Base-by-base conservation (phyloP, 805 yeast genomes). In the Yarrowia porcina region DNA sequence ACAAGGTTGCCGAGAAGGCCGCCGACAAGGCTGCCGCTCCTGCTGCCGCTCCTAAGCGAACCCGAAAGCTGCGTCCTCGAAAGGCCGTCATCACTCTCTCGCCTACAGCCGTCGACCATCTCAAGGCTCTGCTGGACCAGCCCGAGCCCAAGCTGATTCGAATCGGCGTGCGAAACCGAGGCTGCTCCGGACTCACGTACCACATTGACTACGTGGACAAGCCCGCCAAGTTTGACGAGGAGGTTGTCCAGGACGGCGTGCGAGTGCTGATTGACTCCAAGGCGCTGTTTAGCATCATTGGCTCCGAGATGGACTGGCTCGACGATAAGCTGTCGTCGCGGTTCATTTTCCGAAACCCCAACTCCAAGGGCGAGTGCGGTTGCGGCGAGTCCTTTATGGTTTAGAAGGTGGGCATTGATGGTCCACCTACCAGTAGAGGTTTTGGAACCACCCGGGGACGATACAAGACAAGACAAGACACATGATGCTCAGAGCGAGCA, bases 361-460 rank as follows among this genome's bases (percentile, higher is more conserved):
- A 94, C 76, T 88, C 96, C 39, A 94, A 93, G 78, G 99, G 98
- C 32, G 89, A 96, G 56, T 94, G 99, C 76, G 99, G 99, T 12
- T 94, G 99, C 75, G 99, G 99, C 62, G 99, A 94, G 77, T 90
- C 97, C 5, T 94, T 94, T 74, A 94, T 92, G 97, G 97, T 93
- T 9, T 92, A 77, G 28, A 36, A 77, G n/a, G n/a, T n/a, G n/a
- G n/a, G n/a, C n/a, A n/a, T n/a, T n/a, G n/a, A n/a, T n/a, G n/a
- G n/a, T n/a, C n/a, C n/a, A n/a, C n/a, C n/a, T n/a, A n/a, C n/a
- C n/a, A n/a, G n/a, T n/a, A n/a, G n/a, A n/a, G n/a, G n/a, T n/a
- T n/a, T n/a, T n/a, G n/a, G n/a, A n/a, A n/a, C n/a, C n/a, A n/a
- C n/a, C n/a, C 13, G 30, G 47, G 23, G 18, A 41, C 18, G 35